Evolutionary conservation across 2,329 filamentous ascomycete genomes (phyloP).

Genomic region (Orbilia brochopaga): DNA sequence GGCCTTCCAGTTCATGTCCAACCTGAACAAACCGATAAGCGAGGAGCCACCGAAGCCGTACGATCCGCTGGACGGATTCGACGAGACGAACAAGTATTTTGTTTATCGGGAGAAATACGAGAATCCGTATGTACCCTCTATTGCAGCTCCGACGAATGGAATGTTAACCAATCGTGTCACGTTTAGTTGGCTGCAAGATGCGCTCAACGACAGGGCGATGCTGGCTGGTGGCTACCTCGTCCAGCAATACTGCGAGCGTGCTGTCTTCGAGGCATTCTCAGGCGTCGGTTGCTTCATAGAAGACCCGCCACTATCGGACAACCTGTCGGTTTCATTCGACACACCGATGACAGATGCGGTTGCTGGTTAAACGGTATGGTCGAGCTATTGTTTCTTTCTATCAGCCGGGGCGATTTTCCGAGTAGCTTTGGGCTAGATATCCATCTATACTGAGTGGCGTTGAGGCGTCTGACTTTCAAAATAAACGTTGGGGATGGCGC

Average conservation of each 20-base stretch:
- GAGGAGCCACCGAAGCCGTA: constrained; percentile 75
- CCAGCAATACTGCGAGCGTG: constrained; percentile 78
- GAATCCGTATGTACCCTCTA: constrained; percentile 60
- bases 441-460: too few species aligned
- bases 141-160: neutral
- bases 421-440: constrained; percentile 4
- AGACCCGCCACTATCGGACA: constrained; percentile 65
- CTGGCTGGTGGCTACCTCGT: constrained; percentile 82
- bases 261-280: constrained; percentile 86
- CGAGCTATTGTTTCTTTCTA: constrained; percentile 11
- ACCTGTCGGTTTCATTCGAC: constrained; percentile 20
- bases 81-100: constrained; percentile 73
- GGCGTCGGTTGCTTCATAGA: constrained; percentile 85
- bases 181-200: constrained; percentile 67
- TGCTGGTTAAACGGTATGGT: constrained; percentile 19
- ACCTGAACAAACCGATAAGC: constrained; percentile 66
- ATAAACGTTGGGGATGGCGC: neutral
- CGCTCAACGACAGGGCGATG: constrained; percentile 70
- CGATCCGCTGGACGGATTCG: constrained; percentile 82
- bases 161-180: neutral
- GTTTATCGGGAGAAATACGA: constrained; percentile 72
- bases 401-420: neutral
- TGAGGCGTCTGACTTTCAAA: neutral
- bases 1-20: constrained; percentile 61
- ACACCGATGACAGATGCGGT: constrained; percentile 37